A percentile compares a stretch with the other conserved stretches of the same genome.
These are phyloP conservation scores for Solanum sparsipilum DNA, from an alignment of 257 asterid genomes.

Conservation along the genomic window DNA sequence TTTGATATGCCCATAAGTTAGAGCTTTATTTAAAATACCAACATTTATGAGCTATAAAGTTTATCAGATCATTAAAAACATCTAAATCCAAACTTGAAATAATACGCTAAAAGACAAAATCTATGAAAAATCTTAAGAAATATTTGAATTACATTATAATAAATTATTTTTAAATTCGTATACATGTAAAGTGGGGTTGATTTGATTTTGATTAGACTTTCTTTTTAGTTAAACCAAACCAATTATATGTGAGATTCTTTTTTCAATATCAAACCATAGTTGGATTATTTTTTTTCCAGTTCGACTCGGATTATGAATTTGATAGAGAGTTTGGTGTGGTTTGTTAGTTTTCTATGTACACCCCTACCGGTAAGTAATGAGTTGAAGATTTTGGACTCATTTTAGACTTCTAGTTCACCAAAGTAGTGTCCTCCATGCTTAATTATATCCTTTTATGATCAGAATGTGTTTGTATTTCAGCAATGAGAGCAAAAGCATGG, in stretches of 20 bases:
- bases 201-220: not conserved
- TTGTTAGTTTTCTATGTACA: not conserved
- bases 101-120: not conserved
- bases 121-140: not conserved
- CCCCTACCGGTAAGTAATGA: not conserved
- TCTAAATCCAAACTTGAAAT: not conserved
- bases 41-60: not conserved
- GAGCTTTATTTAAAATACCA: not conserved
- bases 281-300: not conserved
- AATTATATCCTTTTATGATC: not conserved
- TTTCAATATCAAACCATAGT: not conserved
- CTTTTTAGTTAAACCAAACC: not conserved
- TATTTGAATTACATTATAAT: not conserved
- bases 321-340: not conserved
- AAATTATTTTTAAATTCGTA: not conserved
- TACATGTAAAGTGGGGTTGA: not conserved
- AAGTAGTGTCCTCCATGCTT: not conserved
- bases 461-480: not conserved
- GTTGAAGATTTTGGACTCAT: not conserved
- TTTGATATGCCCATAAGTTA: not conserved
- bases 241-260: not conserved
- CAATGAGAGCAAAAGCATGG: not conserved
- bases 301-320: not conserved
- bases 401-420: not conserved
- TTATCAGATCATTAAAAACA: not conserved